Evolutionary conservation across 768 basidiomycete genomes (phyloP).

Genomic region (Nidularia sp.): DNA sequence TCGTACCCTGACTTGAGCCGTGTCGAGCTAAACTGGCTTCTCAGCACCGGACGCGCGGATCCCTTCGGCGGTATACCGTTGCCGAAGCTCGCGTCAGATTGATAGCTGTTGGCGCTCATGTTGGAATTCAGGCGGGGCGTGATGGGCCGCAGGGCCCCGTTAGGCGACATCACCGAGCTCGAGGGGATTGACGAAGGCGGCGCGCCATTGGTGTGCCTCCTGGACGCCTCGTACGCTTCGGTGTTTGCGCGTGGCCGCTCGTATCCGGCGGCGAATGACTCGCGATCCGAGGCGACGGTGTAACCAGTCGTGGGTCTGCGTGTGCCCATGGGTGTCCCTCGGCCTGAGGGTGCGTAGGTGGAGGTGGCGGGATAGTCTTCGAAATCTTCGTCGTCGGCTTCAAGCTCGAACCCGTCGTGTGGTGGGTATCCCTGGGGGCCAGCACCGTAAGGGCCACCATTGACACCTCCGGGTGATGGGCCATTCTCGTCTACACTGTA

Average conservation of each 20-base stretch:
- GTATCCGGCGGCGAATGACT: constrained; percentile 31
- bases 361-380: constrained; percentile 66
- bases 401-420: constrained; percentile 69
- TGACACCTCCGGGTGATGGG: neutral
- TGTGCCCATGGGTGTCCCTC: constrained; percentile 67
- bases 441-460: constrained; percentile 20
- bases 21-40: constrained; percentile 71
- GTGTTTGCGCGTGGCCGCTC: constrained; percentile 65
- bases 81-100: constrained; percentile 43
- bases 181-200: constrained; percentile 27
- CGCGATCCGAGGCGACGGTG: constrained; percentile 56
- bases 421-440: constrained; percentile 57
- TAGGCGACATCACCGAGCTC: constrained; percentile 18
- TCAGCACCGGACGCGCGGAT: constrained; percentile 41
- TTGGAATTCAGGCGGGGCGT: constrained; percentile 46
- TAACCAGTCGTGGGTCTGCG: constrained; percentile 53
- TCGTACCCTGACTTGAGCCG: constrained; percentile 54
- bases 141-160: constrained; percentile 27
- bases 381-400: constrained; percentile 67
- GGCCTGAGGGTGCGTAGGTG: constrained; percentile 49
- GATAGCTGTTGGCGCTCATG: constrained; percentile 35
- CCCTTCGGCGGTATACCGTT: constrained; percentile 20
- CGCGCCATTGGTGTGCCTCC: constrained; percentile 46
- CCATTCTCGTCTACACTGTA: neutral
- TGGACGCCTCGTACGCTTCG: constrained; percentile 62